These are phyloP conservation scores for Vicia villosa DNA, from an alignment of 306 rosid species.

Conservation along the genomic window DNA sequence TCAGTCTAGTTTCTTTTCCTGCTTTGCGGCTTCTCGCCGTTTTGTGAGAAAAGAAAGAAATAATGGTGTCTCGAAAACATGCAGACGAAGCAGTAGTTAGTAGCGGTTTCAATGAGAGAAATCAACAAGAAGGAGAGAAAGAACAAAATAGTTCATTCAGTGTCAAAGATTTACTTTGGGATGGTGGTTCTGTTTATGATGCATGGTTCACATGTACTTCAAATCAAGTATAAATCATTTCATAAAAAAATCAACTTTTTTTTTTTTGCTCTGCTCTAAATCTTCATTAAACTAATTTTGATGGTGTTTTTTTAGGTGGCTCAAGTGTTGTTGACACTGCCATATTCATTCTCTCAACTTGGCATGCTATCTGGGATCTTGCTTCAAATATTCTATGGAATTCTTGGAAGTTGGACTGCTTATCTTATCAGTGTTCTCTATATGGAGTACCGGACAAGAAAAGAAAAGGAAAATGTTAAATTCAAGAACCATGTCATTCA, in stretches of 20 bases:
- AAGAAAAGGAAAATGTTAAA: too few relatives aligned
- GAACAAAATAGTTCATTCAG: conserved; percentile 46
- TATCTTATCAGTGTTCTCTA: too few relatives aligned
- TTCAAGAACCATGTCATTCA: conserved; percentile 38
- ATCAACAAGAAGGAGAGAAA: conserved; percentile 37
- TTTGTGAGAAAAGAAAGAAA: conserved; percentile 27
- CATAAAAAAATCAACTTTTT: too few relatives aligned
- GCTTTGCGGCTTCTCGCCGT: too few relatives aligned
- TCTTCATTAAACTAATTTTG: background rate
- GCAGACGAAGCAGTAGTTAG: conserved; percentile 87
- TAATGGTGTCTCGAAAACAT: conserved; percentile 81
- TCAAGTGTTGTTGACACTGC: too few relatives aligned
- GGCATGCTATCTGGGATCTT: too few relatives aligned
- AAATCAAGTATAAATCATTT: conserved; percentile 65
- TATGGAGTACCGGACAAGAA: conserved; percentile 62
- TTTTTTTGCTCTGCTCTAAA: too few relatives aligned
- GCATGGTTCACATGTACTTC: conserved; percentile 99
- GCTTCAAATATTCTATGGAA: too few relatives aligned
- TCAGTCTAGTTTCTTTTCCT: too few relatives aligned
- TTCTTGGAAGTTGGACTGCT: too few relatives aligned
- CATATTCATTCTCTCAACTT: too few relatives aligned
- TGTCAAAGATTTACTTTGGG: conserved; percentile 79
- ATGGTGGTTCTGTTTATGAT: conserved; percentile 96
- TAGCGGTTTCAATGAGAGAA: conserved; percentile 53
- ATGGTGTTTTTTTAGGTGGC: background rate